Base-by-base conservation (phyloP, 1,139 yeast species). In the Citeromyces hawaiiensis region DNA sequence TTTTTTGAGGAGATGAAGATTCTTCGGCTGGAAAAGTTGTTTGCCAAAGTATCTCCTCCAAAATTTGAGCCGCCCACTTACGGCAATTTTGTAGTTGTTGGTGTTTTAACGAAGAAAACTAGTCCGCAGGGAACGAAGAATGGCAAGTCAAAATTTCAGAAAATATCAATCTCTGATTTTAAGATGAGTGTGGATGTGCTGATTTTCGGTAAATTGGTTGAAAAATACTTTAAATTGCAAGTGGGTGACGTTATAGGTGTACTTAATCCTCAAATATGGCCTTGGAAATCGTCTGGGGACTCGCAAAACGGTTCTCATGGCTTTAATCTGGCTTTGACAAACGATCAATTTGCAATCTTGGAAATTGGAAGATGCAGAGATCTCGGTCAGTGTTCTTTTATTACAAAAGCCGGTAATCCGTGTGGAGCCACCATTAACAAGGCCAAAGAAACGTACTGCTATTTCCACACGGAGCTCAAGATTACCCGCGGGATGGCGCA, bases 311-410 rank as follows among this genome's bases (percentile, higher is more conserved):
- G 51, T 9, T 39, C 47, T 17, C 52, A 51, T 19, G 73, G 85
- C 0, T 83, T 87, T 52, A 78, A 72, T 30, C 57, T 88, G 37
- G 62, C 67, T n/a, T 54, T 86, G 3, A 68, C 64, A 37, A 72
- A 71, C 41, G 66, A 65, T 21, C 59, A 59, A 32, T 65, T 73
- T 41, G 64, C 73, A 32, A 60, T 88, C 3, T 43, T 87, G 14
- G 93, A 83, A 49, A 65, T 91, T 36, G 98, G 95, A 0, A 61
- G 68, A 29, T 64, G 86, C n/a, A 66, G 70, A 42, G 76, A 86
- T 51, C 69, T 81, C 41, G 94, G 85, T 0, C 63, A 63, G 42
- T 91, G 98, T 55, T 55, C 61, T n/a, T 68, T 74, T 1, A 52
- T 64, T 0, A 64, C 56, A 33, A 58, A 60, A 19, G 72, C 66